These are phyloP conservation scores for Termitomyces sp. DNA, from an alignment of 768 basidiomycete species.

Conservation along the genomic window DNA sequence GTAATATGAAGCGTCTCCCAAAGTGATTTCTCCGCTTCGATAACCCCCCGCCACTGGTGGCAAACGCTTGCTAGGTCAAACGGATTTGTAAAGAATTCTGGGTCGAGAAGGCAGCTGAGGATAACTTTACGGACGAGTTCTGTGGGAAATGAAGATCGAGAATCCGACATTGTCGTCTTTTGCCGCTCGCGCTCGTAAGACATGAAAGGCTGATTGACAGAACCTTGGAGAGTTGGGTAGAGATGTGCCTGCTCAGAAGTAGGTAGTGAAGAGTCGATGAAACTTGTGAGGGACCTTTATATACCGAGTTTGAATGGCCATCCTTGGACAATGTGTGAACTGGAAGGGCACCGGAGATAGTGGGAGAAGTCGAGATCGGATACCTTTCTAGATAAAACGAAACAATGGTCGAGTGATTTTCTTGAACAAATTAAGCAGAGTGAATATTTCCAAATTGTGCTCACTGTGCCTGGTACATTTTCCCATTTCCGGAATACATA, in stretches of 20 bases:
- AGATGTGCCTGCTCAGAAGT: not conserved
- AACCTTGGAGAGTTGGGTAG: not conserved
- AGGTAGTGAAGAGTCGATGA: not conserved
- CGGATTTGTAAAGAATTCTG: not conserved
- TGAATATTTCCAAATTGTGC: not conserved
- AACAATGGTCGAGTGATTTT: not conserved
- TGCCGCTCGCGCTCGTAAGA: too few relatives aligned
- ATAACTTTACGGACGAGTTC: not conserved
- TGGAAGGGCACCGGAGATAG: not conserved
- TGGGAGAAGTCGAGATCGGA: too few relatives aligned
- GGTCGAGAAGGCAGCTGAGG: not conserved
- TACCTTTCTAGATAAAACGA: not conserved
- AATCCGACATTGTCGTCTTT: not conserved
- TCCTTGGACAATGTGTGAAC: not conserved
- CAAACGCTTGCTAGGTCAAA: not conserved
- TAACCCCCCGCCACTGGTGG: not conserved
- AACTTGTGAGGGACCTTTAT: not conserved
- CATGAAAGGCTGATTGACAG: not conserved
- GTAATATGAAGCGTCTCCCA: conserved; percentile 1
- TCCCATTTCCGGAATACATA: not conserved
- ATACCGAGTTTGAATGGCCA: not conserved
- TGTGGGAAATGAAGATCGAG: not conserved
- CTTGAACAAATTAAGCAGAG: not conserved
- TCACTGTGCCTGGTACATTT: not conserved
- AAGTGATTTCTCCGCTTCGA: not conserved